Base-by-base conservation (phyloP, 2,329 filamentous ascomycete species). In the Bipolaris gigantea region DNA sequence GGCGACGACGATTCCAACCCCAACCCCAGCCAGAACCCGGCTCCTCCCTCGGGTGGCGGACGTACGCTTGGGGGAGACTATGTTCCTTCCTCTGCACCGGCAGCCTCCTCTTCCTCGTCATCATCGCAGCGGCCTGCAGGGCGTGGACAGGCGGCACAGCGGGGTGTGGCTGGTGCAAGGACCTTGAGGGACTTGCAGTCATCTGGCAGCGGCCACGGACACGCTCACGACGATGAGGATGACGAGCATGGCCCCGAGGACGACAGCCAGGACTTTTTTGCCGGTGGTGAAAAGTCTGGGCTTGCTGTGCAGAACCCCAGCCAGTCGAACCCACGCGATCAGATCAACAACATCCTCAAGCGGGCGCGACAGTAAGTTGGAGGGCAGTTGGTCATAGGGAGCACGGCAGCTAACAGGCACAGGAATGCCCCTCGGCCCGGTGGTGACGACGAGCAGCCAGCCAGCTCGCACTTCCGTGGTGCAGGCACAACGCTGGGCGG, bases 231-330 rank as follows among this genome's bases (percentile, higher is more conserved):
- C 43, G 79, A 83, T 45, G 64, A 57, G 11, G 67, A 69, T 42
- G 80, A 83, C 16, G 83, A 87, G n/a, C 81, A 86, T 15, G 77
- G 82, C 1, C 80, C 87, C 1, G 83, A 86, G 25, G 79, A 83
- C 33, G 81, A 85, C 59, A 80, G 81, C 23, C 79, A 80, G 54
- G 89, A 94, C 67, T 78, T 92, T 59, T 94, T 92, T 73, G 88
- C 90, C 18, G 90, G 90, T 47, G 90, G 90, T 32, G 90, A 93
- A 76, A 94, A 94, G 80, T 93, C 89, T 27, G 85, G 84, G n/a
- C 75, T 88, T 23, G 85, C 85, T 6, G 85, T 88, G 51, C 83
- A 87, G 69, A 85, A 87, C 64, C 85, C 85, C 2, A 81, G 82
- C 65, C 79, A 83, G 41, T 57, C 72, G 75, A 69, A 82, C 77